Conservation (phyloP, 495 filamentous ascomycete genomes). For the Penicillium fimorum region DNA sequence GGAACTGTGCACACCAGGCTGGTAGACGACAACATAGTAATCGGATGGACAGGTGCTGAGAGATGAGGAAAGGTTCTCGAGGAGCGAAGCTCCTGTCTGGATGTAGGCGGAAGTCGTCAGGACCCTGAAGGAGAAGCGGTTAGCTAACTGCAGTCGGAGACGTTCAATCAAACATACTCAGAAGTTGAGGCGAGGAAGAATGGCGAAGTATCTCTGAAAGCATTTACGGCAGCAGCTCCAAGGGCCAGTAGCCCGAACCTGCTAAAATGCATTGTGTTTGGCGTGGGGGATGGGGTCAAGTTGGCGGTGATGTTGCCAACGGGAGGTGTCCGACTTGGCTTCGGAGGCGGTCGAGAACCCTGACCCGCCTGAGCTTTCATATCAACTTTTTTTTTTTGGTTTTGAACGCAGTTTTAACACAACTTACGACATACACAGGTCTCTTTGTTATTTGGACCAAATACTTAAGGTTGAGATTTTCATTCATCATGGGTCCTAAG, state of each 20-base stretch:
- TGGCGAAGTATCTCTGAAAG: slow-evolving; percentile 82
- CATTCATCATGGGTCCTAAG: slow-evolving; percentile 39
- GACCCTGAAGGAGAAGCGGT: slow-evolving; percentile 39
- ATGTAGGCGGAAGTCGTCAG: slow-evolving; percentile 45
- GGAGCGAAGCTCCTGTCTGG: slow-evolving; percentile 41
- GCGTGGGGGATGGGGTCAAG: slow-evolving; percentile 19
- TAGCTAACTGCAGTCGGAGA: slow-evolving; percentile 26
- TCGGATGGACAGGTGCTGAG: slow-evolving; percentile 70
- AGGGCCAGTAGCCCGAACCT: slow-evolving; percentile 60
- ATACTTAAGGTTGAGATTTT: not conserved
- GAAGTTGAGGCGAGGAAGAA: slow-evolving; percentile 82
- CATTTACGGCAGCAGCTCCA: slow-evolving; percentile 56
- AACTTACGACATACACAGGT: slow-evolving; percentile 4
- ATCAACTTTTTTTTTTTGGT: slow-evolving; percentile 26
- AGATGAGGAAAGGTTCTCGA: slow-evolving; percentile 26
- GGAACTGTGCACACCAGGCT: slow-evolving; percentile 69
- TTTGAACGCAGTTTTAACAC: slow-evolving; percentile 4
- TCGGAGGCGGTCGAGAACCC: slow-evolving; percentile 33
- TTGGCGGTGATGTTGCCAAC: slow-evolving; percentile 28
- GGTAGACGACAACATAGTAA: slow-evolving; percentile 76
- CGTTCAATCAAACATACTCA: slow-evolving; percentile 54
- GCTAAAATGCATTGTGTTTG: slow-evolving; percentile 59
- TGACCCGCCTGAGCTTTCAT: slow-evolving; percentile 30
- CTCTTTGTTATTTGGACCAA: slow-evolving; percentile 1
- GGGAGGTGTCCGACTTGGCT: slow-evolving; percentile 30